Evolutionary conservation across 208 protist genomes (phyloP).

Genomic region (Porcisia hertigi): DNA sequence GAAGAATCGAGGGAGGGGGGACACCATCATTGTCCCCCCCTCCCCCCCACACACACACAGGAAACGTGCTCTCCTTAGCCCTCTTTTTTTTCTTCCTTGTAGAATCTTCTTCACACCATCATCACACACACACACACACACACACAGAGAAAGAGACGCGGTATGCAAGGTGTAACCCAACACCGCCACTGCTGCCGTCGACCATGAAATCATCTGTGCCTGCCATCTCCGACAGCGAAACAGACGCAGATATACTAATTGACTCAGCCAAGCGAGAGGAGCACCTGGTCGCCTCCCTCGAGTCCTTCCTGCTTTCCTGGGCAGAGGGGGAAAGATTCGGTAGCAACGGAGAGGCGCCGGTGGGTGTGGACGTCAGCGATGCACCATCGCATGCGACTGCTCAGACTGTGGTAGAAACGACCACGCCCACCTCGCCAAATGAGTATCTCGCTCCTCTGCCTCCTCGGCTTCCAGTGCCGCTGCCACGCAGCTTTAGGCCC

Average conservation of each 20-base stretch:
- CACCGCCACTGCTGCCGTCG: not conserved
- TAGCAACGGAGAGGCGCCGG: not conserved
- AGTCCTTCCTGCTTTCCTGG: slow-evolving; percentile 22
- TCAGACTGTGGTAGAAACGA: not conserved
- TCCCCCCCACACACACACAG: not conserved
- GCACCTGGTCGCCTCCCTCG: slow-evolving; percentile 11
- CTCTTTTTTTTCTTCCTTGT: not conserved
- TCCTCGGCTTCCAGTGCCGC: slow-evolving; percentile 15
- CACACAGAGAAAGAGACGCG: not conserved
- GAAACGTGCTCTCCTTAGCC: not conserved
- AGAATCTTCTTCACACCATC: not conserved
- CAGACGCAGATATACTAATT: not conserved
- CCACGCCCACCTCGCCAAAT: not conserved
- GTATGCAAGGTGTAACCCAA: too few species aligned
- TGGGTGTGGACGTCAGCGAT: not conserved
- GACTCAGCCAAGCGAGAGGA: slow-evolving; percentile 1
- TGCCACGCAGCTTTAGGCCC: slow-evolving; percentile 46
- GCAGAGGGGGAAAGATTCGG: slow-evolving; percentile 1
- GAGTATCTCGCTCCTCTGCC: slow-evolving; percentile 12
- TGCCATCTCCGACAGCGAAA: not conserved
- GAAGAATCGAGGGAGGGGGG: too few species aligned
- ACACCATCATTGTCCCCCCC: too few species aligned
- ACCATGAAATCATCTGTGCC: not conserved
- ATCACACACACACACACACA: not conserved
- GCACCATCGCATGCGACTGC: not conserved